phyloP scores from a whole-genome alignment of 2,329 filamentous ascomycete species.

The Neonectria neomacrospora region DNA sequence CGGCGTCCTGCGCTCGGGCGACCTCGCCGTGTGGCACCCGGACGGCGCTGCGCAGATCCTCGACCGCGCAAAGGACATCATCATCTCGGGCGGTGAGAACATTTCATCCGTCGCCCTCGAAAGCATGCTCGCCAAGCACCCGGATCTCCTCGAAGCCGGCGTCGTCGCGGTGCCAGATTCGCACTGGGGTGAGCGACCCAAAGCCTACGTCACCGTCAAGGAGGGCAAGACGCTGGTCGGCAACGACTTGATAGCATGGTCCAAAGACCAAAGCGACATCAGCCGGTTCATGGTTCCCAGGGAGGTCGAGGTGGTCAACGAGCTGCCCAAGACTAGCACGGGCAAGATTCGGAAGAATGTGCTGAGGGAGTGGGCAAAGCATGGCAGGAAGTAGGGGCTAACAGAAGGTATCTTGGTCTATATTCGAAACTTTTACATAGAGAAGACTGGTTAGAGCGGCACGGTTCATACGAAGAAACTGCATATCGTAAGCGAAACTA shows the following conservation, averaged over 20 bases:
- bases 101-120: constrained; percentile 95
- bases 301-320: constrained; percentile 80
- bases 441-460: constrained; percentile 18
- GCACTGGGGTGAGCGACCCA: constrained; percentile 96
- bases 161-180: constrained; percentile 88
- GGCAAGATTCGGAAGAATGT: constrained; percentile 98
- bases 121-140: constrained; percentile 87
- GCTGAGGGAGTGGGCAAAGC: constrained; percentile 80
- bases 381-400: constrained; percentile 32
- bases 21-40: constrained; percentile 91
- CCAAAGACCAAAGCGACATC: constrained; percentile 81
- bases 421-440: constrained; percentile 15
- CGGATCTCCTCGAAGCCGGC: constrained; percentile 88
- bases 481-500: constrained; percentile 1
- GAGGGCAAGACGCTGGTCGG: constrained; percentile 60
- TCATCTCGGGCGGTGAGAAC: constrained; percentile 97
- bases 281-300: constrained; percentile 88
- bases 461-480: constrained; percentile 12
- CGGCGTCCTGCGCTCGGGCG: constrained; percentile 87
- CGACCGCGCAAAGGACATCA: constrained; percentile 96
- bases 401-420: neutral
- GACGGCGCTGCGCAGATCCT: constrained; percentile 93
- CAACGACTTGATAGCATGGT: constrained; percentile 85
- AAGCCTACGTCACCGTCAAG: constrained; percentile 89
- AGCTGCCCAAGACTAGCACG: constrained; percentile 96